phyloP scores from a whole-genome alignment of 495 filamentous ascomycete genomes.

The Xylaria grammica region DNA sequence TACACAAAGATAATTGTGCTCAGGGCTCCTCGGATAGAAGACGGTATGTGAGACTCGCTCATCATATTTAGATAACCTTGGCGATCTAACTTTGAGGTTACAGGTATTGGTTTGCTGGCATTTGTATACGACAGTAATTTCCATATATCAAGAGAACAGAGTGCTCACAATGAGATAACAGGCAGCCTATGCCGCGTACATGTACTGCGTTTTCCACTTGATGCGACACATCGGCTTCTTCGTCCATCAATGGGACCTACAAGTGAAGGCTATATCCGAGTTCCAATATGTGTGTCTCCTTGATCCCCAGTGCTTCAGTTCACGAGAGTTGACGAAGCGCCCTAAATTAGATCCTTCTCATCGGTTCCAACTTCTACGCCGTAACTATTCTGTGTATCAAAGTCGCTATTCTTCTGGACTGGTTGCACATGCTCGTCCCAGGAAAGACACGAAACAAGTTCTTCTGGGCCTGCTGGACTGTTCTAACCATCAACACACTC shows the following conservation, averaged over 20 bases:
- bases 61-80: no score
- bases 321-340: background rate
- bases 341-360: background rate
- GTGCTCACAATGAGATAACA: no score
- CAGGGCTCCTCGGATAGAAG: background rate
- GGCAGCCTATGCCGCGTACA: no score
- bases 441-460: background rate
- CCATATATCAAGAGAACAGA: background rate
- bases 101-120: background rate
- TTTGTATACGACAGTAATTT: constrained; percentile 9
- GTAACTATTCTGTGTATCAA: background rate
- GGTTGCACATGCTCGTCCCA: background rate
- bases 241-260: constrained; percentile 2
- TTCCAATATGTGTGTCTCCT: background rate
- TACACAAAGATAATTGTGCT: background rate
- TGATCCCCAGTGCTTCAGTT: background rate
- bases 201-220: no score
- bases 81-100: no score
- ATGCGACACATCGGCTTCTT: background rate
- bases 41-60: no score
- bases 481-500: background rate
- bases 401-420: background rate
- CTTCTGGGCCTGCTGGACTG: background rate
- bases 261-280: background rate
- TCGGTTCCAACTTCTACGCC: background rate